phyloP scores from a whole-genome alignment of 345 rosid genomes.

The Bruguiera sexangula region DNA sequence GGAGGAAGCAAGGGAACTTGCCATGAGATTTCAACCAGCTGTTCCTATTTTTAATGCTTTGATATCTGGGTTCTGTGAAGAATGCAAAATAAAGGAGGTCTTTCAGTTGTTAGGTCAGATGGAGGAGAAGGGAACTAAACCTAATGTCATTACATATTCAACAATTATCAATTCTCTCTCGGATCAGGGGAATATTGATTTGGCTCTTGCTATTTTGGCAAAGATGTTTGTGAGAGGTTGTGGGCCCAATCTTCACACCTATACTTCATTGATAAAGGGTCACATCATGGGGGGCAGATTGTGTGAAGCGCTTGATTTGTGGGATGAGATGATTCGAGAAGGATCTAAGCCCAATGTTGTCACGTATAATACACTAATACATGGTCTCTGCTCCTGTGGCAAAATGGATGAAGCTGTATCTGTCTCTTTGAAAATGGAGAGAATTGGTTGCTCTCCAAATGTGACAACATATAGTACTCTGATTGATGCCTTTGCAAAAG shows the following conservation, averaged over 20 bases:
- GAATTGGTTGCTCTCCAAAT: constrained; percentile 44
- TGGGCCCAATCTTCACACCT: constrained; percentile 59
- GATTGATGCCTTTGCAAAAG: constrained; percentile 69
- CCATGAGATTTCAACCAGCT: constrained; percentile 42
- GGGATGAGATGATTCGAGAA: constrained; percentile 54
- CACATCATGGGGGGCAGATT: constrained; percentile 49
- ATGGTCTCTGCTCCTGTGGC: constrained; percentile 59
- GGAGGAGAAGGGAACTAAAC: constrained; percentile 47
- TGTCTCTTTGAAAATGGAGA: constrained; percentile 56
- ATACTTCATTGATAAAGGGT: constrained; percentile 73
- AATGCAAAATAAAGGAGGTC: constrained; percentile 45
- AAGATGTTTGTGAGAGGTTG: constrained; percentile 73
- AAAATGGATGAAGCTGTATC: constrained; percentile 51
- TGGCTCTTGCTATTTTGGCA: constrained; percentile 56
- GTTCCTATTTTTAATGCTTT: constrained; percentile 69
- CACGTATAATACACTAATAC: constrained; percentile 59
- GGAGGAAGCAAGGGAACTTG: constrained; percentile 66
- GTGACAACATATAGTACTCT: constrained; percentile 62
- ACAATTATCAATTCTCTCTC: constrained; percentile 59
- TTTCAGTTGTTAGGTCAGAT: constrained; percentile 49
- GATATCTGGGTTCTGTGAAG: constrained; percentile 61
- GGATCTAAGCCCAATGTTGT: constrained; percentile 54
- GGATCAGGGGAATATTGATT: constrained; percentile 43
- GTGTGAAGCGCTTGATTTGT: constrained; percentile 52
- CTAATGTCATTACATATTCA: constrained; percentile 72